phyloP scores from a whole-genome alignment of 1,284 basidiomycete species.

The Rhodotorula sp. region DNA sequence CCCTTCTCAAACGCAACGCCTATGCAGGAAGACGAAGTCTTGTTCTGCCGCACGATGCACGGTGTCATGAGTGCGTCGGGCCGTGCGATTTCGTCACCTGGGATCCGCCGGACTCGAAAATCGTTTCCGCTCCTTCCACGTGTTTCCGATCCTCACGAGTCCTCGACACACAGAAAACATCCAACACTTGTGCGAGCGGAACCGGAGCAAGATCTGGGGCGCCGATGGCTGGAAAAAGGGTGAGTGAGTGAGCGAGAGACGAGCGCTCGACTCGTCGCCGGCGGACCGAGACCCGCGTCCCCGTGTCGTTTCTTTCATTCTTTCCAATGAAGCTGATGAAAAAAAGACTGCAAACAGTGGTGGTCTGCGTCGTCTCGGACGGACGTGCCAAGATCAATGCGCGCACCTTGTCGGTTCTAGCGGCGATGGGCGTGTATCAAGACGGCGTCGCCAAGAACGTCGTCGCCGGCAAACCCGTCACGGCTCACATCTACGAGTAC shows the following conservation, averaged over 20 bases:
- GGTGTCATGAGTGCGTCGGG: conserved; percentile 66
- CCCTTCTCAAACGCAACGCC: too few relatives aligned
- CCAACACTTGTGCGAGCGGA: conserved; percentile 74
- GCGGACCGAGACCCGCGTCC: background rate
- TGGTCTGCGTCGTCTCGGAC: conserved; percentile 84
- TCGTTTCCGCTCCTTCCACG: background rate
- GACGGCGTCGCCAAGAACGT: conserved; percentile 91
- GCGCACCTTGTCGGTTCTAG: conserved; percentile 69
- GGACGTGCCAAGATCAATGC: conserved; percentile 82
- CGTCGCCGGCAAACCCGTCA: conserved; percentile 79
- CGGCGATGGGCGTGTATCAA: conserved; percentile 81
- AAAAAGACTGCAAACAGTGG: conserved; percentile 52
- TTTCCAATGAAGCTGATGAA: too few relatives aligned
- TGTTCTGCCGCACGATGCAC: conserved; percentile 84
- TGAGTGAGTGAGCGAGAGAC: background rate
- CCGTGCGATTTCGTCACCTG: background rate
- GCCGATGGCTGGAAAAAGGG: conserved; percentile 93
- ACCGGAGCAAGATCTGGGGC: conserved; percentile 87
- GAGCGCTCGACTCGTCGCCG: background rate
- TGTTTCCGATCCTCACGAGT: too few relatives aligned
- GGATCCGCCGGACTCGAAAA: too few relatives aligned
- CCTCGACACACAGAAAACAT: conserved; percentile 51
- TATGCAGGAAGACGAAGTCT: conserved; percentile 56
- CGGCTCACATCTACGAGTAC: conserved; percentile 86
- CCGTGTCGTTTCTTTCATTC: too few relatives aligned